Base-by-base conservation (phyloP, 2,329 filamentous ascomycete species). In the Aureobasidium uvarum region DNA sequence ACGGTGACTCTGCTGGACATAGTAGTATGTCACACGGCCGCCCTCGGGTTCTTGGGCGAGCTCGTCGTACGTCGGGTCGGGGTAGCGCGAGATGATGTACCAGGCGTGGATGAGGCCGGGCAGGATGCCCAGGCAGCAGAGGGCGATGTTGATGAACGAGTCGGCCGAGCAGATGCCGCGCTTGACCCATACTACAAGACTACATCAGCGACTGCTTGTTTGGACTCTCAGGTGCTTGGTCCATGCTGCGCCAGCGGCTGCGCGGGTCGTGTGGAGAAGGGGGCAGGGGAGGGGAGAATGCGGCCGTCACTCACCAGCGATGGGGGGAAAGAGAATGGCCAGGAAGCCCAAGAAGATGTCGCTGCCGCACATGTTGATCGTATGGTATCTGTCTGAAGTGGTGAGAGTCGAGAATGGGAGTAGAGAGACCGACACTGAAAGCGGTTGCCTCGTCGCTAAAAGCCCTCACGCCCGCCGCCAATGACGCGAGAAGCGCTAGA, bases 71-170 rank as follows among this genome's bases (percentile, higher is more conserved):
- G 84, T 79, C 71, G 80, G 78, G 67, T 97, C 94, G 66, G 95
- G 95, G 77, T 89, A 91, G 75, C 91, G 89, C 73, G 91, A 86
- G 78, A 99, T 97, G 78, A 98, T 96, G 84, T 98, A 99, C 94
- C 95, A 98, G 68, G 93, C 86, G 81, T 99, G 95, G 2, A 99
- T 81, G 58, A 98, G 89, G 67, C 94, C 94, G 23, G 94, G 94
- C 67, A 98, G 78, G 72, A 78, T 75, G 68, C 74, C 77, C 66
- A 78, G 76, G 67, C 74, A 77, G 75, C 90, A 95, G 72, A 98
- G 91, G 54, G 93, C 89, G 77, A 98, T 88, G 81, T 99, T 99
- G 82, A 99, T 96, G 72, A 98, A 74, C 10, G 90, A 94, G 80
- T 98, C 95, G 66, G 89, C 92, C 68, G 88, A 90, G 83, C 95